Evolutionary conservation across 1,139 yeast genomes (phyloP).

Genomic region (Nakaseomyces sp.): DNA sequence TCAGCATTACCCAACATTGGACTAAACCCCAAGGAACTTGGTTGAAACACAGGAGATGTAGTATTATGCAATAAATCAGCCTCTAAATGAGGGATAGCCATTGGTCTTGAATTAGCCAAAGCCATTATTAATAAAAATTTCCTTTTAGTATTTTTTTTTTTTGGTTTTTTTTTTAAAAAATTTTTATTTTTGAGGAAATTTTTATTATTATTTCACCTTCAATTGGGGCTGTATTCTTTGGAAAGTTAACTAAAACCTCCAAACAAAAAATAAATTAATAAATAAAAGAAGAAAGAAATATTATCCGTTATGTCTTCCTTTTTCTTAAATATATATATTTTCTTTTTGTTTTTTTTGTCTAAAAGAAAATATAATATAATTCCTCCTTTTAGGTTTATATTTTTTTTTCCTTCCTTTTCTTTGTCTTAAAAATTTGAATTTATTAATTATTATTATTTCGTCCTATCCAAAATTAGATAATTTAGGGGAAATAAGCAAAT

Average conservation of each 20-base stretch:
- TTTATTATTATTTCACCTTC: constrained; percentile 2
- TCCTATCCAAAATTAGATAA: not conserved
- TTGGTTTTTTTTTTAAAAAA: not conserved
- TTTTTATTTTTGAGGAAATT: not conserved
- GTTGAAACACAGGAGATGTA: constrained; percentile 29
- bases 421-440: not conserved
- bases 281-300: no score
- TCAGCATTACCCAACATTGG: not conserved
- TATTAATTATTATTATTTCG: not conserved
- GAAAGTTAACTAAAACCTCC: constrained; percentile 28
- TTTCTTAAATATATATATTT: no score
- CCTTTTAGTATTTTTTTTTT: no score
- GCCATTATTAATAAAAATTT: no score
- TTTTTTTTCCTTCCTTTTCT: not conserved
- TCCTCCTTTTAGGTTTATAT: no score
- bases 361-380: not conserved
- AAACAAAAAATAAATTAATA: not conserved
- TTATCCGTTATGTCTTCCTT: no score
- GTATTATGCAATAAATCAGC: constrained; percentile 27
- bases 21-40: constrained; percentile 20
- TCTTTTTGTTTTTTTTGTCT: not conserved
- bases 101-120: constrained; percentile 30
- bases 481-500: not conserved
- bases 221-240: no score
- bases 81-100: constrained; percentile 27